Conservation (phyloP, 78 protist species). For the Ministeria vibrans region DNA sequence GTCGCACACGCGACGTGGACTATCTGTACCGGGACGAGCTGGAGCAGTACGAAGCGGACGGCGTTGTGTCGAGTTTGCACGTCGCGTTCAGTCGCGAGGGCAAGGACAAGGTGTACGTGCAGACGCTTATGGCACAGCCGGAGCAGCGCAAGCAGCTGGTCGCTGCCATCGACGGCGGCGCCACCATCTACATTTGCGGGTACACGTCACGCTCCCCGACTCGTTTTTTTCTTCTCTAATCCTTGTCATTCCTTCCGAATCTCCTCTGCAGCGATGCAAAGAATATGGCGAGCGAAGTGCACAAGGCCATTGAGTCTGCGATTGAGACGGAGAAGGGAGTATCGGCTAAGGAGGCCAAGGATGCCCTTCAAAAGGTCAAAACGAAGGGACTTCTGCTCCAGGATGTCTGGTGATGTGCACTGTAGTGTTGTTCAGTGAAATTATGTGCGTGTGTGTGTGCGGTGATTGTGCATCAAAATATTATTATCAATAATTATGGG, state of each 20-base stretch:
- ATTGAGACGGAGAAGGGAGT: slow-evolving; percentile 6
- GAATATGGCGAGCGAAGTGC: slow-evolving; percentile 64
- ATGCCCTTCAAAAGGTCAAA: slow-evolving; percentile 33
- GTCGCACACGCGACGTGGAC: slow-evolving; percentile 46
- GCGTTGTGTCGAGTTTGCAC: background rate
- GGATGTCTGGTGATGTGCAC: slow-evolving; percentile 75
- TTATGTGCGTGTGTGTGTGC: no score
- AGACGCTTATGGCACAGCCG: slow-evolving; percentile 41
- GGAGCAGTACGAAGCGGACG: background rate
- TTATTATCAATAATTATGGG: no score
- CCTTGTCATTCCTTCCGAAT: background rate
- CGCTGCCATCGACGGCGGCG: background rate
- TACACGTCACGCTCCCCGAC: background rate
- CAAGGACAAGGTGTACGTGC: slow-evolving; percentile 54
- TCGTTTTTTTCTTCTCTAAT: slow-evolving; percentile 1
- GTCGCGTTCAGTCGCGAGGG: slow-evolving; percentile 39
- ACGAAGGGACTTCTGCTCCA: slow-evolving; percentile 27
- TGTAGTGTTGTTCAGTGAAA: no score
- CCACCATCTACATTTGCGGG: slow-evolving; percentile 49
- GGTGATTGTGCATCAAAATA: no score
- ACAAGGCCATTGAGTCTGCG: slow-evolving; percentile 27
- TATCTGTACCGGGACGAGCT: slow-evolving; percentile 48
- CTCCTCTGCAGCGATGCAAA: slow-evolving; percentile 59
- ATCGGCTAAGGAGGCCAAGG: slow-evolving; percentile 25
- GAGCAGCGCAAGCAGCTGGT: background rate